A percentile compares a stretch with the other conserved stretches of the same genome.
phyloP scores from a whole-genome alignment of 1,284 basidiomycete species.

The Salmacisia buchloeana region DNA sequence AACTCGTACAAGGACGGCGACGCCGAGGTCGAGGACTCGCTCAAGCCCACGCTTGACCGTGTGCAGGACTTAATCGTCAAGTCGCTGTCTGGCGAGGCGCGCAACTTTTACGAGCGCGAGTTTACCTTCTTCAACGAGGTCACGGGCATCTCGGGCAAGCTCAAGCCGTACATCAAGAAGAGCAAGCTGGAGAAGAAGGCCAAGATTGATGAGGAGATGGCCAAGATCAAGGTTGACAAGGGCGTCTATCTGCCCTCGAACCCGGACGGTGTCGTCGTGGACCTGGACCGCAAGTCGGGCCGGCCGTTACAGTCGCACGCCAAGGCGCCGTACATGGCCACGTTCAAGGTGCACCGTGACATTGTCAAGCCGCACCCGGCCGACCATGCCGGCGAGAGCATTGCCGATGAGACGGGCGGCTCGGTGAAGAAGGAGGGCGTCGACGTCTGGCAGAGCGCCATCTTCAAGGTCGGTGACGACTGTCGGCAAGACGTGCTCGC shows the following conservation, averaged over 20 bases:
- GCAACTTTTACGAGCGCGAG: slow-evolving; percentile 86
- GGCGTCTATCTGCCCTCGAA: slow-evolving; percentile 97
- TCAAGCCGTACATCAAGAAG: slow-evolving; percentile 95
- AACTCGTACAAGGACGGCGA: slow-evolving; percentile 88
- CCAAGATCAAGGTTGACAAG: slow-evolving; percentile 81
- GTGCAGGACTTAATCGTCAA: slow-evolving; percentile 77
- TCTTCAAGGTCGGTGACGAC: slow-evolving; percentile 99
- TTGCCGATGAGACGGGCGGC: slow-evolving; percentile 19
- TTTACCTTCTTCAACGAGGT: slow-evolving; percentile 95
- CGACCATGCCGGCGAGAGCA: slow-evolving; percentile 50
- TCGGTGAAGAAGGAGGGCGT: slow-evolving; percentile 23
- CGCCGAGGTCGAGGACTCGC: slow-evolving; percentile 69
- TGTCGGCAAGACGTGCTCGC: slow-evolving; percentile 97
- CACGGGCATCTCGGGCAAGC: slow-evolving; percentile 92
- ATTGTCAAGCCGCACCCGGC: slow-evolving; percentile 16
- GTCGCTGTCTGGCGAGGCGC: slow-evolving; percentile 83
- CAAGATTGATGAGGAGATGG: slow-evolving; percentile 99
- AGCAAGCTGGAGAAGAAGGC: slow-evolving; percentile 97
- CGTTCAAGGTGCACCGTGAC: slow-evolving; percentile 74
- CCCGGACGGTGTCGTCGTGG: slow-evolving; percentile 90
- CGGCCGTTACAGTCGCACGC: slow-evolving; percentile 94
- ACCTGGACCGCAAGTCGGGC: slow-evolving; percentile 93
- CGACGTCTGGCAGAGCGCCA: slow-evolving; percentile 92
- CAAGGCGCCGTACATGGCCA: slow-evolving; percentile 99
- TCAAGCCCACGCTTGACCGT: slow-evolving; percentile 87